Evolutionary conservation across 2,329 filamentous ascomycete genomes (phyloP), one percentile per base, ranked within the genome.

Genomic region (Ophiostoma angusticollis): DNA sequence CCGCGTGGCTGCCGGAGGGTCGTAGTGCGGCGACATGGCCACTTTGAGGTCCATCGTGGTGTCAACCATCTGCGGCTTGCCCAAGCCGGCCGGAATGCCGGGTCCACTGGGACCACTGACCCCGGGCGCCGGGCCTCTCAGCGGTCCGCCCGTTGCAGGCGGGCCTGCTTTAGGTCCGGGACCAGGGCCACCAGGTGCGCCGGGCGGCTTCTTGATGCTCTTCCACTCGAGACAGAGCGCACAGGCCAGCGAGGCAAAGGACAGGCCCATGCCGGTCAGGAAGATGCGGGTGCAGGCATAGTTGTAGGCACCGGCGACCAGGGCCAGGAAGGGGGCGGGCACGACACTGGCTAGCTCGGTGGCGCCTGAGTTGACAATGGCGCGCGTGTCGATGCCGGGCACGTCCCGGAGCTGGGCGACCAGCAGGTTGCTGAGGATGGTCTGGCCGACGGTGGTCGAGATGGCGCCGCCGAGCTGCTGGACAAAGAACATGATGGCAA

Each of bases 271-370:
- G 4, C 66, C 66, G 2, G 76, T 70, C 41, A 80, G 68, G 52
- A 80, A 84, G 4, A 76, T 74, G 42, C 70, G 60, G 1, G 68
- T 73, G 27, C 80, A 61, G 1, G 77, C 71, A 31, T 63, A 57
- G 52, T 83, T 83, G 59, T 84, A 85, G 0, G 76, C 78, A 0
- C 60, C 46, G 2, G 77, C 60, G 8, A 86, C 76, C 1, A 61
- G 58, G 2, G 54, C 50, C 5, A 78, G 54, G 42, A 64, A 70
- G 43, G 72, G 49, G 0, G 56, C 46, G 0, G 67, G 60, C 19
- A 84, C 70, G 2, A 61, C 53, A 0, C 59, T 52, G 43, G 69
- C 67, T 17, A 87, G 61, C 33, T 74, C 67, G 0, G 79, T 84
- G n/a, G 67, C 70, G 22, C 71, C 71, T 7, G 58, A 63, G 7